Percentiles rank a stretch among this genome's conserved stretches.
phyloP scores from a whole-genome alignment of 225 moss, liverwort and hornwort genomes.

The Neckera pumila region DNA sequence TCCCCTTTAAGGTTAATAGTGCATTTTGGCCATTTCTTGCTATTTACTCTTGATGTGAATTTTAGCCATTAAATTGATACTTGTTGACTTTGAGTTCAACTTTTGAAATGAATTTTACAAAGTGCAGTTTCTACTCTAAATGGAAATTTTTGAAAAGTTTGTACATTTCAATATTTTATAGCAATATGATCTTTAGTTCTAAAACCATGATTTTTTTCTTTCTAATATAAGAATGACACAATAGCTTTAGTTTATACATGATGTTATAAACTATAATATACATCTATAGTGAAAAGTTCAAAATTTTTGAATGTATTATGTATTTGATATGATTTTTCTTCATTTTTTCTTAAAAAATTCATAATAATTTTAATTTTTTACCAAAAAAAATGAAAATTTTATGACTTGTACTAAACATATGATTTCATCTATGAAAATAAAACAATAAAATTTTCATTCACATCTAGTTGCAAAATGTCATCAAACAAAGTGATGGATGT shows the following conservation, averaged over 20 bases:
- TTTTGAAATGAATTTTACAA: neutral
- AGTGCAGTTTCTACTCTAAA: neutral
- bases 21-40: neutral
- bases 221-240: rapidly evolving
- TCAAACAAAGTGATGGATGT: neutral
- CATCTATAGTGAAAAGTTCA: neutral
- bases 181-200: neutral
- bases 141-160: neutral
- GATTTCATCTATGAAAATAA: neutral
- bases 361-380: neutral
- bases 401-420: neutral
- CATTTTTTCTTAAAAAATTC: neutral
- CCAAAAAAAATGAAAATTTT: neutral
- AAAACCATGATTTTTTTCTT: neutral
- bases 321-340: too few relatives aligned
- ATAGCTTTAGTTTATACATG: too few relatives aligned
- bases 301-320: too few relatives aligned
- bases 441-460: neutral
- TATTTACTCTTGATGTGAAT: neutral
- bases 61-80: neutral
- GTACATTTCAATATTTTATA: neutral
- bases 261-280: neutral
- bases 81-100: neutral
- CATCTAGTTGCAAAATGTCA: neutral
- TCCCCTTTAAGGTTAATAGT: neutral